Conservation (phyloP, 2,329 filamentous ascomycete species). For the Sarocladium kiliense region DNA sequence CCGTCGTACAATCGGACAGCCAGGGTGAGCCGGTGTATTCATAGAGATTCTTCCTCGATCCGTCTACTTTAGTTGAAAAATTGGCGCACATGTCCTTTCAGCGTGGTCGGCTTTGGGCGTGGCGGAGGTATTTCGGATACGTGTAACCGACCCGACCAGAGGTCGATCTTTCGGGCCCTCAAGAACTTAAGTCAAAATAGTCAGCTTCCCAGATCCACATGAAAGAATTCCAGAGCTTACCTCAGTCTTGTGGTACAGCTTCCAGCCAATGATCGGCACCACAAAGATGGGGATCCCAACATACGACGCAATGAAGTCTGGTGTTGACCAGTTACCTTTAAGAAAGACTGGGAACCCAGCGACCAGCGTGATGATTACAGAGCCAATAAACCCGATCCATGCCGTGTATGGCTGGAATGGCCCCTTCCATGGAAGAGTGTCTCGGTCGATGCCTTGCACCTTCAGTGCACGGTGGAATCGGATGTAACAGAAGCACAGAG, state of each 20-base stretch:
- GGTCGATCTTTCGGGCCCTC: neutral
- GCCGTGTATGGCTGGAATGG: slow-evolving; percentile 53
- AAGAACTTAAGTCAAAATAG: neutral
- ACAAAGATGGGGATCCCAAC: slow-evolving; percentile 52
- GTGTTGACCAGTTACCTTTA: slow-evolving; percentile 52
- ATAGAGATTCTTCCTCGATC: too few species aligned
- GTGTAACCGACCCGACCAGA: slow-evolving; percentile 1
- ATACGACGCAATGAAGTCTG: slow-evolving; percentile 55
- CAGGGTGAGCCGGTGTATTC: too few species aligned
- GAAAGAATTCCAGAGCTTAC: slow-evolving; percentile 6
- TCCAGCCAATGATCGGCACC: slow-evolving; percentile 50
- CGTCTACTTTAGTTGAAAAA: neutral
- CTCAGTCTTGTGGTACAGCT: slow-evolving; percentile 27
- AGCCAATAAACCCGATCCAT: slow-evolving; percentile 48
- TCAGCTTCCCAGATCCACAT: neutral
- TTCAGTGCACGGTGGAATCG: slow-evolving; percentile 54
- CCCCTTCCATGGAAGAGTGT: slow-evolving; percentile 40
- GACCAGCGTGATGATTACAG: slow-evolving; percentile 54
- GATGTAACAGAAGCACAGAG: slow-evolving; percentile 53
- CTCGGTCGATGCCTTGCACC: slow-evolving; percentile 41
- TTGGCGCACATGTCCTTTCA: neutral
- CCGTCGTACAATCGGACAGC: too few species aligned
- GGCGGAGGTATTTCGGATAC: neutral
- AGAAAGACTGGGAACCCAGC: slow-evolving; percentile 69
- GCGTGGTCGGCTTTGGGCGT: neutral